Conservation (phyloP, 2,329 filamentous ascomycete genomes). For the Aspergillus unguis region DNA sequence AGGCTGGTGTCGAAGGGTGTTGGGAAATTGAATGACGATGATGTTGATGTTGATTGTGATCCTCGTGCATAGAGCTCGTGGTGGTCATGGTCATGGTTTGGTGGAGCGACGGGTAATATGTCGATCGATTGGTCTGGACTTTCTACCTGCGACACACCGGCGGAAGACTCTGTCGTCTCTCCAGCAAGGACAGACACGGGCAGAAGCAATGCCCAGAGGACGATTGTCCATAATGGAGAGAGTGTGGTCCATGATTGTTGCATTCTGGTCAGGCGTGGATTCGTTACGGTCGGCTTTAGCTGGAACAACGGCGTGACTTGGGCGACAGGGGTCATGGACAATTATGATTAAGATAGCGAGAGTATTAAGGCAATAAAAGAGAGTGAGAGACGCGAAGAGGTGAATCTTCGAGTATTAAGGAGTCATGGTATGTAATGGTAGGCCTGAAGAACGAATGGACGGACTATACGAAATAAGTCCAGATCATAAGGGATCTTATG, state of each 20-base stretch:
- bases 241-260: not conserved
- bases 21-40: constrained; percentile 44
- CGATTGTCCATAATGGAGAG: not conserved
- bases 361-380: not conserved
- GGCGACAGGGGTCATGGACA: not conserved
- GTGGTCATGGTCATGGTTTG: not conserved
- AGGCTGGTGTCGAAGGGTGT: constrained; percentile 65
- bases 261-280: constrained; percentile 7
- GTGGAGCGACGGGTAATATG: constrained; percentile 7
- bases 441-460: constrained; percentile 1
- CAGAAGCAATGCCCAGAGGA: constrained; percentile 4
- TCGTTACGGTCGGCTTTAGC: constrained; percentile 10
- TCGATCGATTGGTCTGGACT: constrained; percentile 8
- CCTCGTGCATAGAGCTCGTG: not conserved
- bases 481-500: not conserved
- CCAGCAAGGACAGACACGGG: not conserved
- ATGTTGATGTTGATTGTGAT: not conserved
- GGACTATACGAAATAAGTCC: not conserved
- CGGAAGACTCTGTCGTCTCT: not conserved
- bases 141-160: not conserved
- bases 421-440: constrained; percentile 5
- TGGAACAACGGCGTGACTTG: constrained; percentile 4
- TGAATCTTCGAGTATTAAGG: not conserved
- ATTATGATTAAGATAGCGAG: constrained; percentile 1
- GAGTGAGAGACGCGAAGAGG: not conserved